phyloP scores from a whole-genome alignment of 495 filamentous ascomycete genomes.

The Hypoxylon fuscum region DNA sequence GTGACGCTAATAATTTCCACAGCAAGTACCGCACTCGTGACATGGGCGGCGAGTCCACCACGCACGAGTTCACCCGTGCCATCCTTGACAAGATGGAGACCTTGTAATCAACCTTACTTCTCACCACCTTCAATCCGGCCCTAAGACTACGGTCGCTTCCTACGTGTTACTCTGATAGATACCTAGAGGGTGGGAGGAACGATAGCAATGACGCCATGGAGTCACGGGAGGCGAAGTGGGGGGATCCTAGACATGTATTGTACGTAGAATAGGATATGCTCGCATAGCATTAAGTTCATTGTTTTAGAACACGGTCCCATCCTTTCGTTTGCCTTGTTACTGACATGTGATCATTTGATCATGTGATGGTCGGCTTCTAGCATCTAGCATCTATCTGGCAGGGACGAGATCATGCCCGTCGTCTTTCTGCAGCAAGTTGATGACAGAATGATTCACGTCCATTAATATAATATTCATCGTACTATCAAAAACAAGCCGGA shows the following conservation, averaged over 20 bases:
- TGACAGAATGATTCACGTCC: too few relatives aligned
- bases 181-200: constrained; percentile 34
- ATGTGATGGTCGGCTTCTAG: too few relatives aligned
- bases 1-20: constrained; percentile 45
- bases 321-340: too few relatives aligned
- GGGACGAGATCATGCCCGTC: too few relatives aligned
- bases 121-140: constrained; percentile 19
- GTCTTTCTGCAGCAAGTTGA: too few relatives aligned
- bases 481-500: too few relatives aligned
- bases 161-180: constrained; percentile 31
- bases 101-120: constrained; percentile 32
- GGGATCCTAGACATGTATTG: constrained; percentile 35
- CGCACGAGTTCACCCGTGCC: constrained; percentile 93
- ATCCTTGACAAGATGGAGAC: constrained; percentile 92
- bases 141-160: constrained; percentile 29
- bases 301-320: not conserved
- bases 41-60: constrained; percentile 90
- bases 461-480: too few relatives aligned
- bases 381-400: too few relatives aligned
- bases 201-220: constrained; percentile 36
- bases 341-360: too few relatives aligned
- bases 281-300: constrained; percentile 25
- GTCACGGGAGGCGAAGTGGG: constrained; percentile 35
- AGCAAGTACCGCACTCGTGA: constrained; percentile 88
- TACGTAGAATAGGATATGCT: constrained; percentile 38